phyloP scores from a whole-genome alignment of 257 asterid genomes.

The Marsdenia floribunda region DNA sequence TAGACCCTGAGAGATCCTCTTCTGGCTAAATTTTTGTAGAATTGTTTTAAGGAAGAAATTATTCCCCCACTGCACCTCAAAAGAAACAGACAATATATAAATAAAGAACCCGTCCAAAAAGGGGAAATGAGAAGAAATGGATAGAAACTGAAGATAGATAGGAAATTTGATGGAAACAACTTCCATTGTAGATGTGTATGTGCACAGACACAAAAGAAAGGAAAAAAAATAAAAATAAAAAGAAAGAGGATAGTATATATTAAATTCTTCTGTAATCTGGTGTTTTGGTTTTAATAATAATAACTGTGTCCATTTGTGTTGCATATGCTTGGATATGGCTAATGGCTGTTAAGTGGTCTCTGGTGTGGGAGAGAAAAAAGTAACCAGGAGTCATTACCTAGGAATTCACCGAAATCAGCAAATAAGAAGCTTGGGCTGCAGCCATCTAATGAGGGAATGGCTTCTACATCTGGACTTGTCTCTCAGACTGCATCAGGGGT shows the following conservation, averaged over 20 bases:
- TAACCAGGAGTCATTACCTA: constrained; percentile 57
- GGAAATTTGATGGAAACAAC: background rate
- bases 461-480: constrained; percentile 59
- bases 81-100: background rate
- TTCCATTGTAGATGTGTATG: background rate
- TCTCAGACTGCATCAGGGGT: constrained; percentile 90
- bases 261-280: constrained; percentile 10
- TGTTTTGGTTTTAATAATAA: background rate
- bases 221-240: background rate
- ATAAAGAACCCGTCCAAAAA: background rate
- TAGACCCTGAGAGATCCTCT: background rate
- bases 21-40: background rate
- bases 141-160: background rate
- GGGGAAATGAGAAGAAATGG: background rate
- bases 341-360: constrained; percentile 64
- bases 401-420: constrained; percentile 63
- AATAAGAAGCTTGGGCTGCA: constrained; percentile 58
- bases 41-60: background rate
- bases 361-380: constrained; percentile 75
- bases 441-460: constrained; percentile 49
- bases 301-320: background rate
- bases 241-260: background rate
- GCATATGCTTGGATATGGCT: constrained; percentile 8
- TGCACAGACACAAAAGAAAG: background rate
- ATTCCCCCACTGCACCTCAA: background rate